Conservation (phyloP, 371 early-diverging fungal genomes). For the Mortierella sp. region DNA sequence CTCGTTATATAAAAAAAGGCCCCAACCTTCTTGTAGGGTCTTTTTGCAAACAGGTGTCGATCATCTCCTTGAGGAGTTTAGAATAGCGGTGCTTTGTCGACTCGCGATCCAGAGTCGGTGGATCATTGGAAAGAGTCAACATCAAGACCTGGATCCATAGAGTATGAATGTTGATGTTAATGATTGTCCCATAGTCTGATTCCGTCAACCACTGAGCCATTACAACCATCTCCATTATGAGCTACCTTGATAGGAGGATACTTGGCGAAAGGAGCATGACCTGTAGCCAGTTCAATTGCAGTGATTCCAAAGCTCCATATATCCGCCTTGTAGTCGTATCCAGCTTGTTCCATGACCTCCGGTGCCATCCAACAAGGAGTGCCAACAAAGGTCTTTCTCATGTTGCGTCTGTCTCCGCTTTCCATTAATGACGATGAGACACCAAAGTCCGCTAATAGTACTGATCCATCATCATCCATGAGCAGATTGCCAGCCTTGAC, state of each 20-base stretch:
- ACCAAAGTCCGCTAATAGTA: conserved; percentile 91
- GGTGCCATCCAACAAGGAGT: conserved; percentile 96
- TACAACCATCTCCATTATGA: neutral
- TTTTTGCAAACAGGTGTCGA: conserved; percentile 83
- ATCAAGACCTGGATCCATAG: conserved; percentile 72
- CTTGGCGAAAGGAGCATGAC: conserved; percentile 94
- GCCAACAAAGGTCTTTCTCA: conserved; percentile 92
- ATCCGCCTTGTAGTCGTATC: conserved; percentile 91
- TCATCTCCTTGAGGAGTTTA: conserved; percentile 86
- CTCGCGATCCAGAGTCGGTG: conserved; percentile 88
- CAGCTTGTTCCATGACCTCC: conserved; percentile 71
- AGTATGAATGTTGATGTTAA: neutral
- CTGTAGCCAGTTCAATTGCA: conserved; percentile 87
- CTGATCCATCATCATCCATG: conserved; percentile 85
- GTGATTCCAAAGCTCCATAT: conserved; percentile 96
- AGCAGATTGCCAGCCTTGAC: conserved; percentile 92
- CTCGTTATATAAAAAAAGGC: too few relatives aligned
- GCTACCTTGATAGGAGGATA: conserved; percentile 87
- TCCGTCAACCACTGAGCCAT: neutral
- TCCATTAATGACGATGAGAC: conserved; percentile 85
- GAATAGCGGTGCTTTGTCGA: conserved; percentile 78
- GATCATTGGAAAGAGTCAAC: conserved; percentile 89
- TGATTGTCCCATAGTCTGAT: neutral
- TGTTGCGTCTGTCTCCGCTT: conserved; percentile 76
- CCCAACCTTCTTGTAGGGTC: conserved; percentile 85